Conservation (phyloP, 1,284 basidiomycete genomes). For the Heliocybe sulcata region DNA sequence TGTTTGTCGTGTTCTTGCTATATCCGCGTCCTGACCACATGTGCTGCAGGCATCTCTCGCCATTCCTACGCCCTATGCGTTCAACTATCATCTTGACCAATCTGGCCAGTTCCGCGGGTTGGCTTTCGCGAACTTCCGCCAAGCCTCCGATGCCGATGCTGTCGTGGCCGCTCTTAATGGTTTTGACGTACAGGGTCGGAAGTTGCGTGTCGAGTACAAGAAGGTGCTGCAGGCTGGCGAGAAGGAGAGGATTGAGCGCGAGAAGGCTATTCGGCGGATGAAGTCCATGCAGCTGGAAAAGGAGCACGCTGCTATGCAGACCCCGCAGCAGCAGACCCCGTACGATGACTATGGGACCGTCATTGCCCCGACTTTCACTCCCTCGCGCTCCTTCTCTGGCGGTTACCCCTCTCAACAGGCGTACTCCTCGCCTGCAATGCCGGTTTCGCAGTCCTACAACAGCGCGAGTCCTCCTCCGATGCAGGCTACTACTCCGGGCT, state of each 20-base stretch:
- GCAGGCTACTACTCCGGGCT: slow-evolving; percentile 51
- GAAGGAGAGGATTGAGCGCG: slow-evolving; percentile 97
- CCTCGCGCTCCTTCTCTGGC: slow-evolving; percentile 62
- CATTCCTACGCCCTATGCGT: slow-evolving; percentile 98
- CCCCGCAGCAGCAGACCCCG: slow-evolving; percentile 11
- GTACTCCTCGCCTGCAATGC: slow-evolving; percentile 54
- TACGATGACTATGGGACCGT: slow-evolving; percentile 67
- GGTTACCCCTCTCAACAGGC: slow-evolving; percentile 45
- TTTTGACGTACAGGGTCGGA: slow-evolving; percentile 96
- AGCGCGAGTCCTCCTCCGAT: slow-evolving; percentile 36
- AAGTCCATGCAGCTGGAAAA: slow-evolving; percentile 92
- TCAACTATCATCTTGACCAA: slow-evolving; percentile 97
- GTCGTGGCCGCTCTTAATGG: slow-evolving; percentile 95
- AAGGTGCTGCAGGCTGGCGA: slow-evolving; percentile 98
- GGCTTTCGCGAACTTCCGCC: slow-evolving; percentile 98
- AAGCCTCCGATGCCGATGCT: slow-evolving; percentile 86
- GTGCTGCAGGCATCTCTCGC: slow-evolving; percentile 71
- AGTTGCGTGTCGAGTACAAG: slow-evolving; percentile 98
- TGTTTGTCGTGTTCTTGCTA: slow-evolving; percentile 15
- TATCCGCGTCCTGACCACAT: slow-evolving; percentile 11
- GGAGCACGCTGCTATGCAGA: slow-evolving; percentile 38
- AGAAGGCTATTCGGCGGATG: slow-evolving; percentile 98
- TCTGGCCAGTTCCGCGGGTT: slow-evolving; percentile 94
- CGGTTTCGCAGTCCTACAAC: slow-evolving; percentile 47
- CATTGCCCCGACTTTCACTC: slow-evolving; percentile 42